A percentile compares a stretch with the other conserved stretches of the same genome.
Evolutionary conservation across 768 basidiomycete species (phyloP).

Genomic region (Pisolithus tinctorius): DNA sequence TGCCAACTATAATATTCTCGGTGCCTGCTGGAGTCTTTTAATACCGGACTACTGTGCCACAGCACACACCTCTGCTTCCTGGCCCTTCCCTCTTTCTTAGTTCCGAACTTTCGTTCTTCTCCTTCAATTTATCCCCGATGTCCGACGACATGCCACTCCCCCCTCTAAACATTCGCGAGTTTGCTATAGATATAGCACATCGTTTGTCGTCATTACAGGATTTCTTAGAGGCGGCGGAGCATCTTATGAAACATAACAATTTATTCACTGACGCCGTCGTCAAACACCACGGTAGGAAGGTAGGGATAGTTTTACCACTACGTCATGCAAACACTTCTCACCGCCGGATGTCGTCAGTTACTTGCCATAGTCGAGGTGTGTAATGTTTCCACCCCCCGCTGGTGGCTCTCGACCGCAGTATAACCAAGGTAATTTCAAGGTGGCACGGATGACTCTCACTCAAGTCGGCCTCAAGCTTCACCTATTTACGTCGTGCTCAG

Average conservation of each 20-base stretch:
- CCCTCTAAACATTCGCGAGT: conserved; percentile 16
- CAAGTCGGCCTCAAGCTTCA: conserved; percentile 36
- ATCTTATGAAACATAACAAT: conserved; percentile 15
- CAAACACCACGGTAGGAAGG: conserved; percentile 23
- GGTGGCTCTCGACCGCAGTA: not conserved
- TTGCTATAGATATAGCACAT: conserved; percentile 22
- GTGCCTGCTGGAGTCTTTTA: conserved; percentile 11
- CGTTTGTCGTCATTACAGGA: conserved; percentile 24
- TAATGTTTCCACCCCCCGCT: conserved; percentile 9
- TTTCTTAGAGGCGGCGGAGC: conserved; percentile 25
- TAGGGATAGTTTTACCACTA: not conserved
- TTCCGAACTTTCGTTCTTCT: conserved; percentile 5
- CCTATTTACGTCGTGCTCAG: conserved; percentile 40
- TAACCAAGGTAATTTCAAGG: conserved; percentile 22
- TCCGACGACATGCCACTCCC: conserved; percentile 6
- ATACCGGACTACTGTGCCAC: conserved; percentile 18
- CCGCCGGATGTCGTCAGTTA: conserved; percentile 28
- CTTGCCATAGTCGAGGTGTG: conserved; percentile 46
- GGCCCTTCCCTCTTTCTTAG: conserved; percentile 7
- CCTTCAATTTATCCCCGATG: not conserved
- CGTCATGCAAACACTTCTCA: conserved; percentile 2
- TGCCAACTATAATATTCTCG: conserved; percentile 11
- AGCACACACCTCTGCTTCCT: conserved; percentile 19
- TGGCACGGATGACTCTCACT: conserved; percentile 41
- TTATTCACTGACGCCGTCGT: conserved; percentile 15